phyloP scores from a whole-genome alignment of 202 grass and related monocot genomes.

The Schoenoplectus tabernaemontani region DNA sequence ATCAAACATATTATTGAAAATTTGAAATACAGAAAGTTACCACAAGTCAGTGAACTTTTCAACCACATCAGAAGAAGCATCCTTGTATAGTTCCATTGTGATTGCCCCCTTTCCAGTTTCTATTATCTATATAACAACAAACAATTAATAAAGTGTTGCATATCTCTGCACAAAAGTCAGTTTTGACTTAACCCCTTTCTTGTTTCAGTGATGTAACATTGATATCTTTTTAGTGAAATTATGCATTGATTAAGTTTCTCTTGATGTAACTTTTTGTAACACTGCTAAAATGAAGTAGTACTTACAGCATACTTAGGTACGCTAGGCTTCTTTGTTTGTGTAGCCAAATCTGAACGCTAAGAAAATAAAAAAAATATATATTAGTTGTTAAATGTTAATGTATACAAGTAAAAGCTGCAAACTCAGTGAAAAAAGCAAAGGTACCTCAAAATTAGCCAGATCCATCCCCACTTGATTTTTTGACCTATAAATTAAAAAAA shows the following conservation, averaged over 20 bases:
- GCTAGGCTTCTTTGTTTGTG: slow-evolving; percentile 34
- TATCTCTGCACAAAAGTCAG: not conserved
- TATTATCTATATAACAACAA: slow-evolving; percentile 50
- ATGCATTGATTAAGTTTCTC: not conserved
- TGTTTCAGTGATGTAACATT: not conserved
- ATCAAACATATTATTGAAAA: slow-evolving; percentile 16
- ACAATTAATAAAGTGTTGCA: slow-evolving; percentile 3
- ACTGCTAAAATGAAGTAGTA: slow-evolving; percentile 10
- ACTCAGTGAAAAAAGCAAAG: not conserved
- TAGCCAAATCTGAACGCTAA: slow-evolving; percentile 42
- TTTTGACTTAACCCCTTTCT: not conserved
- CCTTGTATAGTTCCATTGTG: slow-evolving; percentile 76
- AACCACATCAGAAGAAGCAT: slow-evolving; percentile 66
- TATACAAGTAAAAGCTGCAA: slow-evolving; percentile 10
- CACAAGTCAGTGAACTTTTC: slow-evolving; percentile 75
- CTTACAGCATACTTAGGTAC: slow-evolving; percentile 66
- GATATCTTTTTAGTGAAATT: not conserved
- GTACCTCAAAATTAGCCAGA: slow-evolving; percentile 55
- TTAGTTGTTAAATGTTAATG: slow-evolving; percentile 21
- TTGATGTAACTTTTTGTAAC: not conserved
- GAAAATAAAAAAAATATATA: slow-evolving; percentile 26
- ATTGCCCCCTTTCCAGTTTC: slow-evolving; percentile 73
- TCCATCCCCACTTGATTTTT: slow-evolving; percentile 28
- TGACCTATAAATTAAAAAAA: slow-evolving; percentile 36
- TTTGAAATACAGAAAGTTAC: slow-evolving; percentile 33